These are phyloP conservation scores for Blumeria hordei DNA, from an alignment of 2,329 filamentous ascomycete species.

Conservation along the genomic window DNA sequence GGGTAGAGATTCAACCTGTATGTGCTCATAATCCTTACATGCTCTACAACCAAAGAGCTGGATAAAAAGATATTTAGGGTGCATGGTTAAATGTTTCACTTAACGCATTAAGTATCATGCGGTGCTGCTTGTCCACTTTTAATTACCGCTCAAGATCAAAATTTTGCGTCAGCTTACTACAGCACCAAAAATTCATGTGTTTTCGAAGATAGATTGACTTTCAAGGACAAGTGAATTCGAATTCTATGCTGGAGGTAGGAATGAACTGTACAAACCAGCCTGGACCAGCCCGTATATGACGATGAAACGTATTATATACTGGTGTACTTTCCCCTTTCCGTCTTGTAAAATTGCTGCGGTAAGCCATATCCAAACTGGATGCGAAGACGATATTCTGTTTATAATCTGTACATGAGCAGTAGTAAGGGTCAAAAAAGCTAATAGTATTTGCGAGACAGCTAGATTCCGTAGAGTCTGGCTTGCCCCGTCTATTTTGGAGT, in stretches of 20 bases:
- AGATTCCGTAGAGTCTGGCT: conserved; percentile 19
- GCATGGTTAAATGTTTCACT: too few species aligned
- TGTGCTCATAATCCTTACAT: too few species aligned
- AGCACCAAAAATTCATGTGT: too few species aligned
- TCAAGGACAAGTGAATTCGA: background rate
- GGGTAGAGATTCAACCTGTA: too few species aligned
- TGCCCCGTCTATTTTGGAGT: background rate
- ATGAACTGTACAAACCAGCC: conserved; percentile 62
- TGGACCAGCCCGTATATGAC: conserved; percentile 68
- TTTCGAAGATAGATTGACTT: too few species aligned
- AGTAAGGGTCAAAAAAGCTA: conserved; percentile 48
- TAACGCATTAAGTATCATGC: too few species aligned
- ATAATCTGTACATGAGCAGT: conserved; percentile 89
- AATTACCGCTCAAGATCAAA: too few species aligned
- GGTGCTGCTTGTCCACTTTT: too few species aligned
- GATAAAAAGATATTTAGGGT: too few species aligned
- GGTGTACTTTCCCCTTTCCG: conserved; percentile 1
- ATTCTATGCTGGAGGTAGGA: conserved; percentile 60
- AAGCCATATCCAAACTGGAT: conserved; percentile 75
- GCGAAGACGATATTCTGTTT: conserved; percentile 67
- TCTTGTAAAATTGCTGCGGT: conserved; percentile 23
- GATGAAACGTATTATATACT: conserved; percentile 27
- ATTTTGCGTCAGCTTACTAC: too few species aligned
- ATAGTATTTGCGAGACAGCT: conserved; percentile 45
- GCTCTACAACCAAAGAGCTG: too few species aligned